Base-by-base conservation (phyloP, 2,329 filamentous ascomycete genomes). In the Diaporthe sp. region DNA sequence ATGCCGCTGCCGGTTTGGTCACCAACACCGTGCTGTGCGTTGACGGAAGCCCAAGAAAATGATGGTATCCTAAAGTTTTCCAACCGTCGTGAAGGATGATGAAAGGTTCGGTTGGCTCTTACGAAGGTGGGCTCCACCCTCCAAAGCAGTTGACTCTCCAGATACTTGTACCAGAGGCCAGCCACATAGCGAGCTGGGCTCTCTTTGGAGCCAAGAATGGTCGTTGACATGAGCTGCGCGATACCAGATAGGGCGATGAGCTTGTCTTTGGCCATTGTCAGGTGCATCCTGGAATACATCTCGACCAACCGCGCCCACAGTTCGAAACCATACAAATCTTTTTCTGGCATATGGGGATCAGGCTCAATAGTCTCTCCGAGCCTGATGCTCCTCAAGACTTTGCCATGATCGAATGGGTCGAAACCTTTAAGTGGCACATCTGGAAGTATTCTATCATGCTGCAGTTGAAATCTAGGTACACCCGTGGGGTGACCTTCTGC, bases 231-330 rank as follows among this genome's bases (percentile, higher is more conserved):
- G 10, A 44, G 28, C 2, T 67, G 57, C 0, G 71, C 77, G 8
- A 77, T 74, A 0, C 73, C 76, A 1, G 71, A 75, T 0, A 78
- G 51, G 1, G 77, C 77, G 19, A 77, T 75, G 12, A 76, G 68
- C 19, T 77, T 77, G 55, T 77, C 73, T 10, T 22, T 44, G 3
- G 12, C 25, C 13, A 46, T n/a, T 1, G 68, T 76, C 2, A 76
- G 9, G 12, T 55, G 17, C 25, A 55, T 12, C 17, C 51, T 68
- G 8, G 73, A 72, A 3, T 75, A 73, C 44, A 25, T 61, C 25
- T 75, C 59, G 0, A 70, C 75, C 15, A 75, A 37, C 0, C 44
- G 53, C 2, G 67, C 39, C 73, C 73, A 76, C 1, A 72, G 42
- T n/a, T 75, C 74, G 25, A 25, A 25, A 25, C 25, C 25, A 25